Percentiles rank a stretch among this genome's conserved stretches.
Conservation (phyloP, 805 yeast genomes). For the Candida sithepensis region DNA sequence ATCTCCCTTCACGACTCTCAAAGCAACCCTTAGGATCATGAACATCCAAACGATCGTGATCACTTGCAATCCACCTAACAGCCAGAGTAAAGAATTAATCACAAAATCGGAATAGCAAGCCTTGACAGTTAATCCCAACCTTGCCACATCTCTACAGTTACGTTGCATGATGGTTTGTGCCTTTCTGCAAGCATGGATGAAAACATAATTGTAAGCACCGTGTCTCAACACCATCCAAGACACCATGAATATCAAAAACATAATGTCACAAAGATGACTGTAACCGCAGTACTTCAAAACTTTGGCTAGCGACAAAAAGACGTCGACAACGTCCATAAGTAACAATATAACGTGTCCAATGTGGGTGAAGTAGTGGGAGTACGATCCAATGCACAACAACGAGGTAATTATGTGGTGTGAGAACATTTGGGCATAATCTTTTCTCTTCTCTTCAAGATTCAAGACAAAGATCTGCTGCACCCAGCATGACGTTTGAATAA, state of each 20-base stretch:
- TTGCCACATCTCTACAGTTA: conserved; percentile 32
- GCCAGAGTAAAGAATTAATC: conserved; percentile 44
- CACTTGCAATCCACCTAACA: conserved; percentile 64
- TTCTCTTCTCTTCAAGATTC: conserved; percentile 73
- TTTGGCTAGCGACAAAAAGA: conserved; percentile 68
- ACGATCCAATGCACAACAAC: conserved; percentile 64
- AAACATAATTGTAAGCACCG: conserved; percentile 63
- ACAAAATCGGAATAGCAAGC: conserved; percentile 46
- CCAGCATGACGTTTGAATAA: conserved; percentile 75
- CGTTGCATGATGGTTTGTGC: conserved; percentile 45
- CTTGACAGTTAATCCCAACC: conserved; percentile 12
- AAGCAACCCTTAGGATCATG: conserved; percentile 66
- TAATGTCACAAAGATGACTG: conserved; percentile 55
- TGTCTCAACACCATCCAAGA: conserved; percentile 75
- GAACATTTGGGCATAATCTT: conserved; percentile 84
- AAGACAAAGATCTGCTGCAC: conserved; percentile 73
- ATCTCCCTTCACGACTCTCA: conserved; percentile 63
- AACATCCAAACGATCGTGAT: conserved; percentile 71
- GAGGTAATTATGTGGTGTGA: conserved; percentile 83
- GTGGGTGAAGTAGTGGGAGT: conserved; percentile 65
- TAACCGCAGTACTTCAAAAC: conserved; percentile 70
- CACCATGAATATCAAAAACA: conserved; percentile 64
- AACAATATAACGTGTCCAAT: conserved; percentile 76
- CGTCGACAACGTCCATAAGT: conserved; percentile 83
- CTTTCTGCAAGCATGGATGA: conserved; percentile 53